Base-by-base conservation (phyloP, 1,284 basidiomycete genomes). In the Puccinia coronata region DNA sequence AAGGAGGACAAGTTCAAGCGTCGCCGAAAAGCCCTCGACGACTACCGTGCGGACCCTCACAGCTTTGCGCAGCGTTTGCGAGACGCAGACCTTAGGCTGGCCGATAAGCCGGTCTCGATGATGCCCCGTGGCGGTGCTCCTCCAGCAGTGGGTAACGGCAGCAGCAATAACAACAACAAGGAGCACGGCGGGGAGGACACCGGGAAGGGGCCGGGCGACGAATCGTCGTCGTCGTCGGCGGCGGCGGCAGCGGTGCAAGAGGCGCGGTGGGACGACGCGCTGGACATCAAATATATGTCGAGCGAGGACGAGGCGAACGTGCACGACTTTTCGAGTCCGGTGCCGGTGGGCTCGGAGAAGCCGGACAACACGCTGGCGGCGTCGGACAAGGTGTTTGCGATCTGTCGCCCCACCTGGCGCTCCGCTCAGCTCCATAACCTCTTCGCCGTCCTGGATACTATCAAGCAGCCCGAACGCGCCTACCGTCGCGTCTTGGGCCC, bases 211-310 rank as follows among this genome's bases (percentile, higher is more conserved):
- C n/a, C n/a, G n/a, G n/a, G n/a, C n/a, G n/a, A n/a, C n/a, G n/a
- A n/a, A n/a, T n/a, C n/a, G n/a, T n/a, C n/a, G n/a, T n/a, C n/a
- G n/a, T n/a, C n/a, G n/a, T n/a, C n/a, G n/a, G n/a, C n/a, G n/a
- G n/a, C n/a, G n/a, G n/a, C n/a, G n/a, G n/a, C n/a, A n/a, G n/a
- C n/a, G n/a, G n/a, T n/a, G n/a, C n/a, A 63, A 18, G 18, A 31
- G 39, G 63, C 36, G 20, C 59, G 61, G 18, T 79, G 76, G 76
- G 76, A 79, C 31, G 76, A 79, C 20, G 61, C 63, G 16, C 59
- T 79, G 55, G 76, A 79, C 43, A 67, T 79, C 23, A 79, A 70
- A 41, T 79, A 79, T 31, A 79, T 79, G 76, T 79, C 76, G 28
- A 79, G 76, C 47, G 76, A 79, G 51, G 76, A 79, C 31, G 76